phyloP scores from a whole-genome alignment of 148 eudicot species.

The Arbutus unedo region DNA sequence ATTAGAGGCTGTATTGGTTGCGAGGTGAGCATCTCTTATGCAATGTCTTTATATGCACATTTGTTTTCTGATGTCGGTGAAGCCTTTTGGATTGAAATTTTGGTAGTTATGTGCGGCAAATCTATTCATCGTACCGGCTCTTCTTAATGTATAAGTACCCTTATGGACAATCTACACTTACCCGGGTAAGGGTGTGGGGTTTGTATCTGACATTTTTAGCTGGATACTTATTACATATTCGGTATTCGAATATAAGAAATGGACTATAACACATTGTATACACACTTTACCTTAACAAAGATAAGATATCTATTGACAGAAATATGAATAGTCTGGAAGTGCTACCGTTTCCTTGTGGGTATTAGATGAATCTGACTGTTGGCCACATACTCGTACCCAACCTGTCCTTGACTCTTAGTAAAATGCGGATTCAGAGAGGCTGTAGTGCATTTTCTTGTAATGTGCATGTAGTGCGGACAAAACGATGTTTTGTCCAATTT shows the following conservation, averaged over 20 bases:
- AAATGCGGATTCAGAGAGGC: too few relatives aligned
- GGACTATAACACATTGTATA: background rate
- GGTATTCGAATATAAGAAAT: background rate
- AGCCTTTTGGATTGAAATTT: background rate
- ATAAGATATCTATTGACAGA: background rate
- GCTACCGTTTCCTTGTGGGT: background rate
- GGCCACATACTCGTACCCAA: background rate
- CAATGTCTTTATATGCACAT: background rate
- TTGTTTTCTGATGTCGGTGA: background rate
- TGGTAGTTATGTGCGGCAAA: too few relatives aligned
- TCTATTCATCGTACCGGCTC: background rate
- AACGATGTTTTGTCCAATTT: too few relatives aligned
- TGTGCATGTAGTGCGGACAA: too few relatives aligned
- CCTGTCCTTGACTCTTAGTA: too few relatives aligned
- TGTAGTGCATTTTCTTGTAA: too few relatives aligned
- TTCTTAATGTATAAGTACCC: background rate
- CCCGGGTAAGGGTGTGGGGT: background rate
- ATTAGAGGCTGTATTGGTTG: constrained; percentile 35
- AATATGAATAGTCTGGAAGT: background rate
- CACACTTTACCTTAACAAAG: background rate
- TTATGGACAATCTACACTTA: background rate
- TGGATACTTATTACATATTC: background rate
- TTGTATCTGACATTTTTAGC: background rate
- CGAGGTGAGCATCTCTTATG: constrained; percentile 30
- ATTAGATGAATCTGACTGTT: background rate